Percentiles rank a stretch among this genome's conserved stretches.
Conservation (phyloP, 1,139 yeast species). For the Saccharomyces hybrid region DNA sequence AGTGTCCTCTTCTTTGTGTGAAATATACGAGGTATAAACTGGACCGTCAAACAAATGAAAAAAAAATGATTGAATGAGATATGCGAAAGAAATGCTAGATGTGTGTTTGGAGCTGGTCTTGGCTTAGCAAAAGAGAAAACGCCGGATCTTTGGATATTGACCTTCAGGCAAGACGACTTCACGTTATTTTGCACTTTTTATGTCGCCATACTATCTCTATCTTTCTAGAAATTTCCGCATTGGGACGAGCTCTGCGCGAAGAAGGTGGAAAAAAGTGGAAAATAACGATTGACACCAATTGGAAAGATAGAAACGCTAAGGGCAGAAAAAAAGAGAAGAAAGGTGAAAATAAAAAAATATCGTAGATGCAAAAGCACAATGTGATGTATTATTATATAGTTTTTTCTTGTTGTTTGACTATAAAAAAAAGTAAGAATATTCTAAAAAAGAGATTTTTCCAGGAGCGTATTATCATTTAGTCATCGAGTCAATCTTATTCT, state of each 20-base stretch:
- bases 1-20: background rate
- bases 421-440: background rate
- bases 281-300: background rate
- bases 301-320: background rate
- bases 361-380: background rate
- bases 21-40: background rate
- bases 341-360: background rate
- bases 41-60: background rate
- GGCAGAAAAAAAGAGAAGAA: background rate
- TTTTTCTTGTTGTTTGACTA: background rate
- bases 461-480: conserved; percentile 8
- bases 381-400: background rate
- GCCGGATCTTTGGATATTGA: background rate
- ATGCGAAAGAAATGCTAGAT: background rate
- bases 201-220: background rate
- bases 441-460: background rate
- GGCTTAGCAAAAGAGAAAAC: background rate
- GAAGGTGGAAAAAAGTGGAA: background rate
- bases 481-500: conserved; percentile 26
- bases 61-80: background rate
- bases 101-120: background rate
- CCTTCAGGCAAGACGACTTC: background rate
- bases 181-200: background rate
- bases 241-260: background rate
- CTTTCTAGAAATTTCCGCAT: background rate